Conservation (phyloP, 805 yeast species). For the Saccharomyces mikatae region DNA sequence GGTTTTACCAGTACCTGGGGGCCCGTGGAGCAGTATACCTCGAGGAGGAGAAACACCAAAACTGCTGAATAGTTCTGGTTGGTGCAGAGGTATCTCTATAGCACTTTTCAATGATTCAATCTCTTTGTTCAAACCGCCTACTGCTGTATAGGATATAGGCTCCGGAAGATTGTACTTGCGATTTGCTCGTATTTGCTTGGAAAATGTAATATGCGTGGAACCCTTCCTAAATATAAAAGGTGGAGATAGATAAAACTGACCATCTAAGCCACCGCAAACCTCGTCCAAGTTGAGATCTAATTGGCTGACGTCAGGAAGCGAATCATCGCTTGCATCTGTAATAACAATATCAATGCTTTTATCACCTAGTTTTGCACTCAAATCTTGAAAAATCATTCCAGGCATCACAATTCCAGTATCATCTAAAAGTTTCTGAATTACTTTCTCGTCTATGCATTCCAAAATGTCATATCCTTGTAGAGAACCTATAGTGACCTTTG, state of each 20-base stretch:
- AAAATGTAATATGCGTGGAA: constrained; percentile 21
- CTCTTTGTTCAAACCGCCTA: constrained; percentile 74
- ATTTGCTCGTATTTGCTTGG: constrained; percentile 22
- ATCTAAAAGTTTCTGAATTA: constrained; percentile 37
- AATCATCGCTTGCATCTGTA: constrained; percentile 25
- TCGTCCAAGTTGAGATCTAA: constrained; percentile 20
- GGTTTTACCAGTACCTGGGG: constrained; percentile 96
- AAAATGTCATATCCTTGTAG: constrained; percentile 16
- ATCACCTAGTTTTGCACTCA: constrained; percentile 11
- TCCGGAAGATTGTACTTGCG: constrained; percentile 40
- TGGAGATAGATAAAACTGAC: constrained; percentile 35
- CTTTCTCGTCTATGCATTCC: constrained; percentile 16
- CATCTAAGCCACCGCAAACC: constrained; percentile 10
- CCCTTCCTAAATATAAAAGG: constrained; percentile 39
- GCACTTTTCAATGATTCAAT: constrained; percentile 54
- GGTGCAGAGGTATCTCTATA: constrained; percentile 71
- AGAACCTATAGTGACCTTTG: constrained; percentile 30
- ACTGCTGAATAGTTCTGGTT: constrained; percentile 66
- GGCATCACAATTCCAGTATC: constrained; percentile 58
- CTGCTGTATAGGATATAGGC: constrained; percentile 39
- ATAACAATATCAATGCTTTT: constrained; percentile 15
- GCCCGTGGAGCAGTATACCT: constrained; percentile 90
- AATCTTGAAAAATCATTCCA: constrained; percentile 35
- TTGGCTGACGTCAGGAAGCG: constrained; percentile 34
- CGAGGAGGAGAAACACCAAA: constrained; percentile 91